phyloP scores from a whole-genome alignment of 148 eudicot species.

The Euryodendron excelsum region DNA sequence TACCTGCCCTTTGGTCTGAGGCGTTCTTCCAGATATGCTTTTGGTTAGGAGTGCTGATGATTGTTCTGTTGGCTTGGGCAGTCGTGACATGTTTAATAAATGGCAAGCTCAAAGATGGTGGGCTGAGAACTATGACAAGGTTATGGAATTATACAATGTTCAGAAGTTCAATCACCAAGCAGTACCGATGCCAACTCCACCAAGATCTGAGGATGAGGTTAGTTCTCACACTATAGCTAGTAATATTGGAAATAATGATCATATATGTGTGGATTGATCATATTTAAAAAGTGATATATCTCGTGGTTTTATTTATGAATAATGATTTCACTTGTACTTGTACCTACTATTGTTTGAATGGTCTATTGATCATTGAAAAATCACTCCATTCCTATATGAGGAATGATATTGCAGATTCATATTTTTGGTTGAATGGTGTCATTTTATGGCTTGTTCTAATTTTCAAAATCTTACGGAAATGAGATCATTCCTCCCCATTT shows the following conservation, averaged over 20 bases:
- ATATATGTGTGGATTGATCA: neutral
- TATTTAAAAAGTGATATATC: neutral
- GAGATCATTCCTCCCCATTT: neutral
- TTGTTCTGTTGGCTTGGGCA: slow-evolving; percentile 27
- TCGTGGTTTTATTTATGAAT: neutral
- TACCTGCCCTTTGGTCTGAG: neutral
- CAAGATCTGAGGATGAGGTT: slow-evolving; percentile 74
- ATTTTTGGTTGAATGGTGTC: neutral
- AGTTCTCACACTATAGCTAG: slow-evolving; percentile 15
- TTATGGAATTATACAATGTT: slow-evolving; percentile 92
- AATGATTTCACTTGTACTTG: neutral
- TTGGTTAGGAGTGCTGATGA: slow-evolving; percentile 8
- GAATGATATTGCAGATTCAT: neutral
- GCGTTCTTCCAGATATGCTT: slow-evolving; percentile 3
- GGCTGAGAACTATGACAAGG: slow-evolving; percentile 89
- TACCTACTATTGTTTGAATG: neutral
- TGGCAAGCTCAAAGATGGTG: slow-evolving; percentile 99
- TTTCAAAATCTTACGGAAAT: slow-evolving; percentile 1
- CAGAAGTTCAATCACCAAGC: slow-evolving; percentile 60
- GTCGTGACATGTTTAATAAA: slow-evolving; percentile 94
- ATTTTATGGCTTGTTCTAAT: neutral
- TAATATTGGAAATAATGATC: neutral
- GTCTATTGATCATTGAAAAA: neutral
- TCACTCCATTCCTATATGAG: neutral
- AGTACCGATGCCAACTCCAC: slow-evolving; percentile 60